Conservation (phyloP, 2,329 filamentous ascomycete species). For the Phaeomoniella chlamydospora region DNA sequence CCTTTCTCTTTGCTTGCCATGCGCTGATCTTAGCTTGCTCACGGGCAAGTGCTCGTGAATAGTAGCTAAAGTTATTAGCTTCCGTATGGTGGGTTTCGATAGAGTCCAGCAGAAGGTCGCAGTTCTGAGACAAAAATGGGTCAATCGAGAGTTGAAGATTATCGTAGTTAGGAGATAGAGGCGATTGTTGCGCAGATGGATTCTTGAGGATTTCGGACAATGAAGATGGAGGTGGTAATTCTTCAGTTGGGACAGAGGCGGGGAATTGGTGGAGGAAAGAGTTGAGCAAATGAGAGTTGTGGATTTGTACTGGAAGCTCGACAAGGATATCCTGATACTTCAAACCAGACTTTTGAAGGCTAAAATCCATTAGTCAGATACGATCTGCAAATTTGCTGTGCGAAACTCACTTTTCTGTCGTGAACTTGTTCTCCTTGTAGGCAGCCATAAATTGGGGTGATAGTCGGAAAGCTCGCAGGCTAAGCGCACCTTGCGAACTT, state of each 20-base stretch:
- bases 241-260: conserved; percentile 45
- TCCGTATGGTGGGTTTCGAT: conserved; percentile 98
- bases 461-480: conserved; percentile 79
- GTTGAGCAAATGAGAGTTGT: conserved; percentile 95
- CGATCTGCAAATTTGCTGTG: conserved; percentile 1
- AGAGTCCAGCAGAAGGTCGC: conserved; percentile 86
- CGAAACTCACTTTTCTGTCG: conserved; percentile 63
- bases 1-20: conserved; percentile 94
- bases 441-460: conserved; percentile 77
- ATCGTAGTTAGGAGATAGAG: conserved; percentile 78
- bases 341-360: conserved; percentile 86
- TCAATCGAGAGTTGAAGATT: conserved; percentile 86
- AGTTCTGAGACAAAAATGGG: conserved; percentile 96
- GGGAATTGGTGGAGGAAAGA: conserved; percentile 90
- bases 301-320: conserved; percentile 76
- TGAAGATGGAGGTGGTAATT: conserved; percentile 52
- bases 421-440: conserved; percentile 96
- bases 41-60: conserved; percentile 81
- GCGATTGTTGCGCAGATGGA: conserved; percentile 39
- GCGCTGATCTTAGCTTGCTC: conserved; percentile 94
- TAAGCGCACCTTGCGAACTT: conserved; percentile 82
- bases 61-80: conserved; percentile 97
- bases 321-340: conserved; percentile 86
- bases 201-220: conserved; percentile 63
- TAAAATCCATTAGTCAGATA: conserved; percentile 24